Evolutionary conservation across 495 filamentous ascomycete species (phyloP), one percentile per base, ranked within the genome.

Genomic region (Talaromyces proteolyticus): DNA sequence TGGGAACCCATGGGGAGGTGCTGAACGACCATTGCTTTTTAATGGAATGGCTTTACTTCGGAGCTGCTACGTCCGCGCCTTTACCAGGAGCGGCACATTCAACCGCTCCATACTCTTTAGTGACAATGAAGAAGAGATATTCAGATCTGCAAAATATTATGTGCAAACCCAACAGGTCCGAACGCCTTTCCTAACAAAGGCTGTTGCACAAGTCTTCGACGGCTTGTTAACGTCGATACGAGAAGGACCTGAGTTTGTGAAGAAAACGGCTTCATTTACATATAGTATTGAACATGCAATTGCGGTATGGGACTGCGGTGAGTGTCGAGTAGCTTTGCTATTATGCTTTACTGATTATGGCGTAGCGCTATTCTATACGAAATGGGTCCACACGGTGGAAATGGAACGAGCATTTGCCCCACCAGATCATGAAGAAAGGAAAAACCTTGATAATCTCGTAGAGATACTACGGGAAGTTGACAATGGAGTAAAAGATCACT

Each of bases 31-130:
- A 3, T 34, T 51, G 24, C 39, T 51, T 43, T 51, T 44, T 20
- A 51, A 51, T 44, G 29, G 49, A 23, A 43, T 51, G 39, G 40
- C 49, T 8, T 17, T 51, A n/a, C 49, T 51, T 8, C 39, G 49
- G 18, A 51, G 42, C 21, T 44, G 40, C 39, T 51, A 51, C 41
- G 41, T 51, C 18, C 39, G 49, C 21, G 49, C 39, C 21, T 51
- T 51, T 18, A 44, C 41, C 3, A 40, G 49, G 20, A 51, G 26
- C 44, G 49, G 49, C 14, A 16, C 36, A 16, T 51, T 51, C 24
- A 29, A 51, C 29, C 40, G 49, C 11, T 16, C 49, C 22, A 21
- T 51, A 17, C 40, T 51, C 6, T 51, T 51, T 23, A 43, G 23
- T 18, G 41, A 44, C 10, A 29, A 51, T 36, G 49, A 43, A 11